These are phyloP conservation scores for Epichloe gansuensis DNA, from an alignment of 2,329 filamentous ascomycete species.

Conservation along the genomic window DNA sequence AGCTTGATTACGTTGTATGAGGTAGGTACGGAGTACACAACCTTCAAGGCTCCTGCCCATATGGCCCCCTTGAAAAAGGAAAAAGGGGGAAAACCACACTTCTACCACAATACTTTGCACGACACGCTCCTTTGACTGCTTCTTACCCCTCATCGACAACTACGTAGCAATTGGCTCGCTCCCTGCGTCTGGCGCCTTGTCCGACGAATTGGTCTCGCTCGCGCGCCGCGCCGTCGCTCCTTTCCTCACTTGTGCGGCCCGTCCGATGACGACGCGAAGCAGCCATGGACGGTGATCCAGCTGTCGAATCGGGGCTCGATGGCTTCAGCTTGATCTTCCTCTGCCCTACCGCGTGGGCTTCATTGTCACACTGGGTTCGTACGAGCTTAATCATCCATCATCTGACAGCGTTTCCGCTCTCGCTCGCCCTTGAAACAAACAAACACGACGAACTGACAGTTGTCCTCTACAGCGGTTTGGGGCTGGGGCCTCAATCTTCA, in stretches of 20 bases:
- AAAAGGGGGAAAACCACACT: background rate
- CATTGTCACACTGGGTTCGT: conserved; percentile 69
- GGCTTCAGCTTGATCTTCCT: conserved; percentile 73
- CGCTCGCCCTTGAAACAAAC: background rate
- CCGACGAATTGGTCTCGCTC: background rate
- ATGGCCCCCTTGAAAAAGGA: background rate
- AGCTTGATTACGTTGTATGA: too few relatives aligned
- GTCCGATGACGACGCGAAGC: conserved; percentile 6
- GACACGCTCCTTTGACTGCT: background rate
- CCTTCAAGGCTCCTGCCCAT: background rate
- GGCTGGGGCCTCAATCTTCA: conserved; percentile 90
- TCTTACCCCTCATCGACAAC: too few relatives aligned
- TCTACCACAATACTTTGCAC: background rate
- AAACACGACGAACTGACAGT: background rate
- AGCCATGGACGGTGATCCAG: conserved; percentile 61
- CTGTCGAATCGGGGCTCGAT: conserved; percentile 62
- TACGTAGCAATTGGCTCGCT: background rate
- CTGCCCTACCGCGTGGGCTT: conserved; percentile 82
- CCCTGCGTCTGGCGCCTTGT: background rate
- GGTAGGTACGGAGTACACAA: too few relatives aligned
- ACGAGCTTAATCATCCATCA: background rate
- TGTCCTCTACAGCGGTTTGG: conserved; percentile 68
- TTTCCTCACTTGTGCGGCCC: background rate
- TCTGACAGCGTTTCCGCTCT: background rate
- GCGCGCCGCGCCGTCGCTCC: background rate